These are phyloP conservation scores for Chiua virens DNA, from an alignment of 768 basidiomycete genomes.

Conservation along the genomic window DNA sequence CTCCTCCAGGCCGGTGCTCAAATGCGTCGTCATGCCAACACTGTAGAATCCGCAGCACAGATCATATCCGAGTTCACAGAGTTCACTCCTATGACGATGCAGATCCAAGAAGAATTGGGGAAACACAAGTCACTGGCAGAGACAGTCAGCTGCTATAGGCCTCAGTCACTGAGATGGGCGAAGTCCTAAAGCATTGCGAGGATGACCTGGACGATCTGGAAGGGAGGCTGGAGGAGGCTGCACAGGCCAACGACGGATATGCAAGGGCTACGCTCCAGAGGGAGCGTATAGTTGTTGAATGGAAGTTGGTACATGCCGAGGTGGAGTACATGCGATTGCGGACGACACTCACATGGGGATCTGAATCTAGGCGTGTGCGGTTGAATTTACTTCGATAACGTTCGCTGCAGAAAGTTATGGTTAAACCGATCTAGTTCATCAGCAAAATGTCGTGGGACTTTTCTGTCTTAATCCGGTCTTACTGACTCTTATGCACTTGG, in stretches of 20 bases:
- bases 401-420: no score
- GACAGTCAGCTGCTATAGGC: constrained; percentile 47
- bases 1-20: constrained; percentile 42
- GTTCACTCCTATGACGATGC: constrained; percentile 37
- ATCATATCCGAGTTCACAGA: constrained; percentile 40
- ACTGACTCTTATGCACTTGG: no score
- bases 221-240: constrained; percentile 42
- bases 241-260: constrained; percentile 9
- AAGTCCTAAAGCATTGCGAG: constrained; percentile 37
- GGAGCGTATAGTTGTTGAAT: constrained; percentile 1
- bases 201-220: constrained; percentile 43
- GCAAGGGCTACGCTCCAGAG: background rate
- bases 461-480: no score
- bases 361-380: no score
- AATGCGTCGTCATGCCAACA: constrained; percentile 39
- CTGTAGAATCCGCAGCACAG: constrained; percentile 37
- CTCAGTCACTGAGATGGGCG: constrained; percentile 41
- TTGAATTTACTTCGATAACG: no score
- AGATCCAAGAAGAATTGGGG: constrained; percentile 50
- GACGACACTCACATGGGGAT: background rate
- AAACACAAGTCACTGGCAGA: constrained; percentile 40
- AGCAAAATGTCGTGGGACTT: no score
- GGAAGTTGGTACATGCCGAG: background rate
- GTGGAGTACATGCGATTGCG: background rate
- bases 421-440: no score